Percentiles rank a stretch among this genome's conserved stretches.
These are phyloP conservation scores for Aureobasidium melanogenum DNA, from an alignment of 2,329 filamentous ascomycete genomes.

Conservation along the genomic window DNA sequence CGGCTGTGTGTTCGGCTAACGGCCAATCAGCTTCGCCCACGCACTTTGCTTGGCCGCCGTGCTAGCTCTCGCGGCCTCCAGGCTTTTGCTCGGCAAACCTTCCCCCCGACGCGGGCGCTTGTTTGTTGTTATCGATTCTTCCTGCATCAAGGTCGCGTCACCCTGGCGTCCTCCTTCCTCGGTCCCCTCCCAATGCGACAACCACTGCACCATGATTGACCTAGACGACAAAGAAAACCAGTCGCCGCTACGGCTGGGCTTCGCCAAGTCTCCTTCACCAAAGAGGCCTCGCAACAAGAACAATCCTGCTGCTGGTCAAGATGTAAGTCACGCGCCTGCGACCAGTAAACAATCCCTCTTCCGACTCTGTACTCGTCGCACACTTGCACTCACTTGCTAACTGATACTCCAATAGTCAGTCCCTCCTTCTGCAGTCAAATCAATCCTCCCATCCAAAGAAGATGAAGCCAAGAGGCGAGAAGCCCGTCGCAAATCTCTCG, in stretches of 20 bases:
- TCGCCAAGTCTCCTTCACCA: slow-evolving; percentile 28
- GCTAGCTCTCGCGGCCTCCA: too few relatives aligned
- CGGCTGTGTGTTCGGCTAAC: too few relatives aligned
- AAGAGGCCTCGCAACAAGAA: slow-evolving; percentile 88
- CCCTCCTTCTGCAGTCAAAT: slow-evolving; percentile 40
- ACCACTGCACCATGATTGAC: slow-evolving; percentile 14
- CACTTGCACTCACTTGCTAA: not conserved
- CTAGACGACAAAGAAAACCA: slow-evolving; percentile 27
- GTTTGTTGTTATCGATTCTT: slow-evolving; percentile 7
- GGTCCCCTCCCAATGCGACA: not conserved
- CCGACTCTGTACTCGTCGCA: not conserved
- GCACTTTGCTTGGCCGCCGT: too few relatives aligned
- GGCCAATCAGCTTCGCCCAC: too few relatives aligned
- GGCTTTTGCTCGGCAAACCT: not conserved
- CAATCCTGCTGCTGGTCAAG: slow-evolving; percentile 82
- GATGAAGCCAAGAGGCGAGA: slow-evolving; percentile 61
- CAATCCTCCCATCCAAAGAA: slow-evolving; percentile 50
- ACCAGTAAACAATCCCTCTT: slow-evolving; percentile 17
- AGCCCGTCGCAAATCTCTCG: slow-evolving; percentile 80
- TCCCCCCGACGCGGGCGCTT: not conserved
- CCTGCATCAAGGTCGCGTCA: slow-evolving; percentile 5
- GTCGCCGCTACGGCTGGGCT: slow-evolving; percentile 22
- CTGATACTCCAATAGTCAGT: slow-evolving; percentile 28
- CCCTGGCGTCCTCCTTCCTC: not conserved
- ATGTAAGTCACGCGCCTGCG: slow-evolving; percentile 64